These are phyloP conservation scores for Daldinia vernicosa DNA, from an alignment of 495 filamentous ascomycete species.

Conservation along the genomic window DNA sequence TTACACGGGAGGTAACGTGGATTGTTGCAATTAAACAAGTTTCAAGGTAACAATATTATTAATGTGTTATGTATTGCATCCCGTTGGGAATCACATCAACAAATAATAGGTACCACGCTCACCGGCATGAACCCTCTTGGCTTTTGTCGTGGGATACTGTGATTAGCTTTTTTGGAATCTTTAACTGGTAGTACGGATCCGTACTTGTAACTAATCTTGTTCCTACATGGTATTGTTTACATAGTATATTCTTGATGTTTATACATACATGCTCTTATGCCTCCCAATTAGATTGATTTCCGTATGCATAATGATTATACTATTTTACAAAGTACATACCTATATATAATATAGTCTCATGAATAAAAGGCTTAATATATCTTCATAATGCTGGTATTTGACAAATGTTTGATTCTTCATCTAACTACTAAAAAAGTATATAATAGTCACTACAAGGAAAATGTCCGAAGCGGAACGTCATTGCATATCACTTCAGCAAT, in stretches of 20 bases:
- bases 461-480: background rate
- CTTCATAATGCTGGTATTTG: background rate
- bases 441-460: background rate
- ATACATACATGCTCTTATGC: background rate
- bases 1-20: conserved; percentile 1
- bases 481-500: background rate
- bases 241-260: background rate
- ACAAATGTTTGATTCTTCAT: background rate
- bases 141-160: conserved; percentile 3
- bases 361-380: background rate
- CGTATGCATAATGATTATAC: background rate
- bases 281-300: background rate
- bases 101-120: background rate
- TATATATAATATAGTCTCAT: background rate
- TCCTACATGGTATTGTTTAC: too few species aligned
- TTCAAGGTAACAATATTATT: background rate
- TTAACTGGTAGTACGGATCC: too few species aligned
- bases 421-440: background rate
- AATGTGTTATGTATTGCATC: background rate
- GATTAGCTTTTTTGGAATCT: background rate
- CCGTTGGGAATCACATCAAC: background rate
- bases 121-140: background rate
- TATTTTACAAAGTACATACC: background rate
- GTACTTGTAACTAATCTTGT: too few species aligned
- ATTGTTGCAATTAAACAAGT: conserved; percentile 1